A percentile compares a stretch with the other conserved stretches of the same genome.
These are phyloP conservation scores for Puccinia horiana DNA, from an alignment of 1,284 basidiomycete genomes.

Conservation along the genomic window DNA sequence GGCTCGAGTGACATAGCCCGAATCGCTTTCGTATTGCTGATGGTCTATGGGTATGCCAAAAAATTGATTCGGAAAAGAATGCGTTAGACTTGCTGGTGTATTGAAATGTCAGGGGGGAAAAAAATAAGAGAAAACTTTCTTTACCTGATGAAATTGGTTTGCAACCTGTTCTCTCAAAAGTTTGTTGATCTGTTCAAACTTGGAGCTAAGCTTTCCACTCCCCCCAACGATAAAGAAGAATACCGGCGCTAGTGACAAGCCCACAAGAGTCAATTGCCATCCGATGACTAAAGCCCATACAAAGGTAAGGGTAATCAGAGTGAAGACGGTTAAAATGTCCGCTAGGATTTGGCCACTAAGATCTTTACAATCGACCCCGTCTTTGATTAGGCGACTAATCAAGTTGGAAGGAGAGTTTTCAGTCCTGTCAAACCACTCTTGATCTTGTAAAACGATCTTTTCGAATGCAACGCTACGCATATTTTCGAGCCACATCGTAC, in stretches of 20 bases:
- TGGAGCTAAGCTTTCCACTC: slow-evolving; percentile 70
- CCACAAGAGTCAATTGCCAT: slow-evolving; percentile 92
- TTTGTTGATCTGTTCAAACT: slow-evolving; percentile 79
- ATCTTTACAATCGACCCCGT: slow-evolving; percentile 82
- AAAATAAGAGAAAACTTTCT: slow-evolving; percentile 60
- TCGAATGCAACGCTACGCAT: slow-evolving; percentile 68
- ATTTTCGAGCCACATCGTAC: slow-evolving; percentile 73
- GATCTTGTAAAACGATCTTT: slow-evolving; percentile 77
- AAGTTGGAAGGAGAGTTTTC: slow-evolving; percentile 69
- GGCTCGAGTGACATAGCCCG: slow-evolving; percentile 34
- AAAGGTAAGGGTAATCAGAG: slow-evolving; percentile 80
- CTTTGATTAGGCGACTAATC: slow-evolving; percentile 81
- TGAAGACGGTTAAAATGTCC: slow-evolving; percentile 70
- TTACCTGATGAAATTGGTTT: slow-evolving; percentile 79
- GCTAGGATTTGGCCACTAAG: slow-evolving; percentile 75
- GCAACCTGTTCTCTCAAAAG: slow-evolving; percentile 78
- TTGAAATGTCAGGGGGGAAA: background rate
- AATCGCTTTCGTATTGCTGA: slow-evolving; percentile 45
- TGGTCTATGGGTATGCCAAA: slow-evolving; percentile 21
- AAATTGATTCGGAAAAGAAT: slow-evolving; percentile 16
- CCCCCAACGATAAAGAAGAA: slow-evolving; percentile 74
- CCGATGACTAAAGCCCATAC: slow-evolving; percentile 83
- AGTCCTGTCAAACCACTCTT: slow-evolving; percentile 79
- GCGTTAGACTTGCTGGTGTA: background rate
- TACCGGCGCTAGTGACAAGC: slow-evolving; percentile 79